Evolutionary conservation across 139 green algal species (phyloP), one percentile per base, ranked within the genome.

Genomic region (Zygnema circumcarinatum): DNA sequence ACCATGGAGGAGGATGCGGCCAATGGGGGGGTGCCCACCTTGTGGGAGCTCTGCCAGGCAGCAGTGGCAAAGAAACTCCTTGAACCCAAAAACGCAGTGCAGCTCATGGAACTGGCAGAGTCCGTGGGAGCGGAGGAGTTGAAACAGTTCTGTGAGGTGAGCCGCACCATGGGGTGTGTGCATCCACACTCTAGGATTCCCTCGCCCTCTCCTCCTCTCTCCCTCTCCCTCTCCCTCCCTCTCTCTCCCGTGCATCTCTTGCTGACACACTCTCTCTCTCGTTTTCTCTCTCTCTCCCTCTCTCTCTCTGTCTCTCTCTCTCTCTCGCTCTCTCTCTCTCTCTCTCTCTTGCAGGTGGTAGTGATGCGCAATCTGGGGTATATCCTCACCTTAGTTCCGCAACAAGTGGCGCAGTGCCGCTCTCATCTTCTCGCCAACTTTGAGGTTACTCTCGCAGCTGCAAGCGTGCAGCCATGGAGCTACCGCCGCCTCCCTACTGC

Each of bases 61-160:
- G 91, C 76, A 11, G 92, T 98, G 39, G 95, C 93, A 1, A 11
- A 78, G 35, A 53, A 91, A 16, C 67, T 97, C 68, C 95, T 96
- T 47, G 95, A 98, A 69, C 95, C 95, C 7, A 91, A 94, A 69
- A 97, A 93, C 31, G 93, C 84, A 39, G 75, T 90, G 22, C 90
- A 93, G 38, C 69, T 98, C 35, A 87, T 98, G 82, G 93, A 96
- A 90, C 95, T 95, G 47, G 96, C 95, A 21, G 96, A 98, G 67
- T 88, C 92, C 2, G 90, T 94, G 0, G 93, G 91, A 0, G 94
- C 95, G 0, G 7, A 87, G 38, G 39, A 94, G 78, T 93, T 98
- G 56, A 90, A 89, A 47, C 80, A 87, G 67, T 95, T 94, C 88
- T 97, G 94, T 88, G 76, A 88, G 83, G 83, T 88, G 74, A 25